phyloP scores from a whole-genome alignment of 2,329 filamentous ascomycete species.

The Ceratocystis colombiana region DNA sequence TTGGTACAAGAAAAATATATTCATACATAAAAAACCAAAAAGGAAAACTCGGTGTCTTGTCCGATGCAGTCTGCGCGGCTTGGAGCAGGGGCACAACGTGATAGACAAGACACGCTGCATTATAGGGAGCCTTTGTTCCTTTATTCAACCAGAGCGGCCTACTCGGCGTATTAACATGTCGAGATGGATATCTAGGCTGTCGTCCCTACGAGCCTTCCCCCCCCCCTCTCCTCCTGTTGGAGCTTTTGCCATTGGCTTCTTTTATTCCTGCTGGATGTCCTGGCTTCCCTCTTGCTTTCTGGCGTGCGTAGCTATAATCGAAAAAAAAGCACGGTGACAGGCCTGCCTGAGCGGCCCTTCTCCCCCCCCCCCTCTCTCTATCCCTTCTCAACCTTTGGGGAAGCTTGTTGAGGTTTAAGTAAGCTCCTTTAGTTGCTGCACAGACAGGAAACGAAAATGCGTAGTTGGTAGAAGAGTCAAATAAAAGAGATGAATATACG shows the following conservation, averaged over 20 bases:
- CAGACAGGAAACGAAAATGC: background rate
- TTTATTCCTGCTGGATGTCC: too few species aligned
- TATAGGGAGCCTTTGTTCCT: background rate
- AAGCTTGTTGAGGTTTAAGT: conserved; percentile 3
- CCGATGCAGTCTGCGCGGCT: background rate
- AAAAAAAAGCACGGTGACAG: background rate
- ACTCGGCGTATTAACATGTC: background rate
- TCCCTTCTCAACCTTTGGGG: background rate
- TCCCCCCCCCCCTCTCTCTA: background rate
- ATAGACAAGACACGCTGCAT: background rate
- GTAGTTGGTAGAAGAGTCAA: too few species aligned
- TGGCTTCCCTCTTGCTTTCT: background rate
- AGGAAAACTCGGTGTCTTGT: background rate
- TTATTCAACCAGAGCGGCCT: background rate
- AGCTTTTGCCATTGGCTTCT: too few species aligned
- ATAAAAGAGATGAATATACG: background rate
- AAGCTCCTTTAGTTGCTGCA: background rate
- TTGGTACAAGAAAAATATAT: conserved; percentile 18
- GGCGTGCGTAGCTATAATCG: too few species aligned
- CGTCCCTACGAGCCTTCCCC: background rate
- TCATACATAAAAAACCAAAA: conserved; percentile 1
- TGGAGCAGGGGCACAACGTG: background rate
- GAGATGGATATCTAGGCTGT: background rate
- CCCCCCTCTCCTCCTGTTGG: too few species aligned
- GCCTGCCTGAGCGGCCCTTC: background rate